Evolutionary conservation across 2,329 filamentous ascomycete species (phyloP).

Genomic region (Sarocladiaceae sp.): DNA sequence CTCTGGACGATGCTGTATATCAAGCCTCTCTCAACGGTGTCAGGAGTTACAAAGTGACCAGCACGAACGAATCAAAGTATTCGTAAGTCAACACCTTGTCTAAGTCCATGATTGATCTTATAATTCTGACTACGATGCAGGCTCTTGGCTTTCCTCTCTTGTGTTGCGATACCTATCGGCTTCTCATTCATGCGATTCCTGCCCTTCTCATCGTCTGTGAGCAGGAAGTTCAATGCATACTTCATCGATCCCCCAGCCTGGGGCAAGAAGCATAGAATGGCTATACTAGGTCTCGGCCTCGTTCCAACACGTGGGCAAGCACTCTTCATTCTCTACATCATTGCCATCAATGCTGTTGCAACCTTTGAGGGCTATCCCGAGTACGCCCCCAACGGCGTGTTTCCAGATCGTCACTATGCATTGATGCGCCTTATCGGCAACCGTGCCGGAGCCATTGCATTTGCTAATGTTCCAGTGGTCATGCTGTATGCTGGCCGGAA

Average conservation of each 20-base stretch:
- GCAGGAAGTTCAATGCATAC: conserved; percentile 12
- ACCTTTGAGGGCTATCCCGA: conserved; percentile 21
- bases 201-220: conserved; percentile 12
- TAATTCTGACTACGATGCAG: neutral
- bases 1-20: conserved; percentile 12
- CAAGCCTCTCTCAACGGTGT: conserved; percentile 11
- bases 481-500: conserved; percentile 39
- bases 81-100: conserved; percentile 10
- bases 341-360: conserved; percentile 29
- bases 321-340: conserved; percentile 31
- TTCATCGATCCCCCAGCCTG: conserved; percentile 17
- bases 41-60: conserved; percentile 10
- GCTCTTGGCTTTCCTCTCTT: conserved; percentile 5
- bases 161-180: conserved; percentile 12
- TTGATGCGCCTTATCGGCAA: conserved; percentile 16
- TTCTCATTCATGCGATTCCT: conserved; percentile 26
- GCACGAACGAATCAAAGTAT: conserved; percentile 11
- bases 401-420: neutral
- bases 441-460: conserved; percentile 32
- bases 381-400: conserved; percentile 17
- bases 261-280: conserved; percentile 13
- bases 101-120: too few species aligned
- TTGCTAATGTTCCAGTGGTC: conserved; percentile 32
- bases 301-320: conserved; percentile 32
- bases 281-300: conserved; percentile 13